Evolutionary conservation across 2,329 filamentous ascomycete genomes (phyloP), one percentile per base, ranked within the genome.

Genomic region (Chrysosphaeria jannelii): DNA sequence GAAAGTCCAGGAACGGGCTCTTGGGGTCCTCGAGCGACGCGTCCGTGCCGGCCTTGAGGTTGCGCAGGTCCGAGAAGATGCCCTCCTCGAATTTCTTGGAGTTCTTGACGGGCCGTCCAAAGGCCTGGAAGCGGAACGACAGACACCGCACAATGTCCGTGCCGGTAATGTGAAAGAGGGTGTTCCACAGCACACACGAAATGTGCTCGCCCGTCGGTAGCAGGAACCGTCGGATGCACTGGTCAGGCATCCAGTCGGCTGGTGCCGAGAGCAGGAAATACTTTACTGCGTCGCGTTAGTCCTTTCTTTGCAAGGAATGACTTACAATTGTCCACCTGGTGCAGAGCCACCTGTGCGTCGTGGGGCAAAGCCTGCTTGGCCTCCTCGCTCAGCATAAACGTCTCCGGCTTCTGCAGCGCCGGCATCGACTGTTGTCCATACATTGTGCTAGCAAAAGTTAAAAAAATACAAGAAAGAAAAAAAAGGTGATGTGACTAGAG

Each of bases 41-140:
- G 53, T 97, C 85, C 36, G 81, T 93, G 33, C 85, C 85, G 13
- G 85, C 89, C 51, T 97, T 97, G 35, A 97, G 60, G 45, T 97
- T 97, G 46, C 85, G 74, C 43, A 97, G 53, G 44, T 97, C 85
- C 20, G 85, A 97, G 49, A 97, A 97, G 48, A 97, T 93, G 35
- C 85, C 85, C 48, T 97, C 85, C 48, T 97, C 85, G 41, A 97
- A 97, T 48, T 97, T 97, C 55, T 97, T 97, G 19, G 81, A 88
- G 54, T 97, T 97, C 58, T 91, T 93, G 30, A 97, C 85, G 1
- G 85, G 85, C 27, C 85, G 75, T 36, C 85, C 85, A 41, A 97
- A 97, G 24, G 85, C 85, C 51, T 93, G 85, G 51, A 97, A 97
- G 42, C 85, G 62, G 53, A 97, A 97, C 6, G 85, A 88, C 21